Evolutionary conservation across 495 filamentous ascomycete genomes (phyloP).

Genomic region (Talaromyces proteolyticus): DNA sequence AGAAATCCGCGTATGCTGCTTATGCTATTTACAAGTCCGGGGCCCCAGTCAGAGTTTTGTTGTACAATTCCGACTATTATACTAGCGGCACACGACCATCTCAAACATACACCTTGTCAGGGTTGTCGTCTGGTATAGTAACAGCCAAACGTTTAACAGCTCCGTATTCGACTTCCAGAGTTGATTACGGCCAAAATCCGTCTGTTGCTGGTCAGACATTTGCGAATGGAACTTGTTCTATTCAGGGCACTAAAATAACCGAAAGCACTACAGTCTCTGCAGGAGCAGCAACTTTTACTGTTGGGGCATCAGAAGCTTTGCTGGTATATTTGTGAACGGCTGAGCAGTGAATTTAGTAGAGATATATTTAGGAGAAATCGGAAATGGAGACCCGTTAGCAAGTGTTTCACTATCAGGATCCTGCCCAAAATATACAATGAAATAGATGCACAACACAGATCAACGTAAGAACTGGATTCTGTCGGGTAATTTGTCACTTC

Average conservation of each 20-base stretch:
- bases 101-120: conserved; percentile 40
- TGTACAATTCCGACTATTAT: conserved; percentile 58
- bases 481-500: no score
- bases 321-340: conserved; percentile 47
- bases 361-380: no score
- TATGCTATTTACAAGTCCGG: conserved; percentile 45
- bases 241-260: conserved; percentile 33
- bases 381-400: no score
- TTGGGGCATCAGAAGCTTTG: conserved; percentile 51
- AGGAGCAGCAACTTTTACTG: conserved; percentile 37
- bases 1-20: conserved; percentile 41
- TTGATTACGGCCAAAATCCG: conserved; percentile 39
- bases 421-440: no score
- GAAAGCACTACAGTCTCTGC: conserved; percentile 32
- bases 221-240: conserved; percentile 43
- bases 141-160: conserved; percentile 50
- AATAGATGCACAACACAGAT: no score
- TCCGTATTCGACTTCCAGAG: conserved; percentile 38
- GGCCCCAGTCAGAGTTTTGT: conserved; percentile 32
- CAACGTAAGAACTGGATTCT: no score
- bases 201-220: conserved; percentile 50
- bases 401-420: no score
- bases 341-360: no score
- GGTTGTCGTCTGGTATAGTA: conserved; percentile 28
- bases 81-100: conserved; percentile 35